A percentile compares a stretch with the other conserved stretches of the same genome.
These are phyloP conservation scores for Colletotrichum lupini DNA, from an alignment of 2,329 filamentous ascomycete genomes.

Conservation along the genomic window DNA sequence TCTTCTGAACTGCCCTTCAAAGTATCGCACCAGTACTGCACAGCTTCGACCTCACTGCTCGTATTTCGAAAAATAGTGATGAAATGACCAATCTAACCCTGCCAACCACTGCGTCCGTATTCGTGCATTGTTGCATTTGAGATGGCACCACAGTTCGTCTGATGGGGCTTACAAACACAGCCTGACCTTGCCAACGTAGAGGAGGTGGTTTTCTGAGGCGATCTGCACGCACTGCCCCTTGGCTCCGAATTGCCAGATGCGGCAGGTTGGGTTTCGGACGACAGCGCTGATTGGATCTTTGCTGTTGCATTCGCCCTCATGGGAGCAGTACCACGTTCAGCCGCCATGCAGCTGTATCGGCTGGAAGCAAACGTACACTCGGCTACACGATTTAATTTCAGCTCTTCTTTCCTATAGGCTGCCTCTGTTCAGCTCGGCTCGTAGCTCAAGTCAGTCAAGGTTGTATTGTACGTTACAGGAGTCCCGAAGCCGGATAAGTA, in stretches of 20 bases:
- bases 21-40: background rate
- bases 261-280: background rate
- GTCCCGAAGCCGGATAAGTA: background rate
- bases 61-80: background rate
- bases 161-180: background rate
- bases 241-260: background rate
- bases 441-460: background rate
- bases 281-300: background rate
- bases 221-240: background rate
- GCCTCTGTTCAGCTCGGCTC: background rate
- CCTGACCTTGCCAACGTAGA: background rate
- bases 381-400: background rate
- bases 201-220: background rate
- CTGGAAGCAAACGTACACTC: background rate
- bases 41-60: background rate
- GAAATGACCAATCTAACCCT: background rate
- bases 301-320: background rate
- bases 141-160: background rate
- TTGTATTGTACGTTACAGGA: background rate
- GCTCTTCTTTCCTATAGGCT: background rate
- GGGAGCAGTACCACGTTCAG: background rate
- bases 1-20: background rate
- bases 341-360: background rate
- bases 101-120: background rate
- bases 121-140: too few relatives aligned